These are phyloP conservation scores for Teunomyces atbi DNA, from an alignment of 805 yeast genomes.

Conservation along the genomic window DNA sequence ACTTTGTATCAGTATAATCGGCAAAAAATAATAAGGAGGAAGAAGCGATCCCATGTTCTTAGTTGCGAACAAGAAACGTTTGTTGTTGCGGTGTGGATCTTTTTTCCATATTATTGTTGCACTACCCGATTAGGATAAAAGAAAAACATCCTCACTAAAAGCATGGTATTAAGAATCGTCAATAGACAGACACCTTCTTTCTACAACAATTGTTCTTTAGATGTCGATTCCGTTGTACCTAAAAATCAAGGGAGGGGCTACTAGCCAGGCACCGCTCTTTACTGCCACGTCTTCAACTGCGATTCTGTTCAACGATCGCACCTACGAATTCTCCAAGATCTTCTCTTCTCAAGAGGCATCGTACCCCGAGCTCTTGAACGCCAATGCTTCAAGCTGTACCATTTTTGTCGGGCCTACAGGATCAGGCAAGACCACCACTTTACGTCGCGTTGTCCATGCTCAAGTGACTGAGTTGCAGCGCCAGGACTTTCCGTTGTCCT, in stretches of 20 bases:
- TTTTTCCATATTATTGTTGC: background rate
- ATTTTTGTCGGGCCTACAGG: slow-evolving; percentile 31
- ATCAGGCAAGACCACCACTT: slow-evolving; percentile 32
- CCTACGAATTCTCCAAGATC: slow-evolving; percentile 23
- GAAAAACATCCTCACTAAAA: slow-evolving; percentile 1
- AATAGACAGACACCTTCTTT: background rate
- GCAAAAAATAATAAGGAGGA: no score
- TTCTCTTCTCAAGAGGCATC: slow-evolving; percentile 6
- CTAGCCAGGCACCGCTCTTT: slow-evolving; percentile 9
- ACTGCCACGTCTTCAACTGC: slow-evolving; percentile 10
- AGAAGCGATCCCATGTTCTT: no score
- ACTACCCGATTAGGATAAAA: background rate
- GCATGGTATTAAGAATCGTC: background rate
- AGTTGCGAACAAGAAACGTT: no score
- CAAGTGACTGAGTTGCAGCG: slow-evolving; percentile 10
- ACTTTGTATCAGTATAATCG: no score
- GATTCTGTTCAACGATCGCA: slow-evolving; percentile 18
- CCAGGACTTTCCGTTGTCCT: slow-evolving; percentile 3
- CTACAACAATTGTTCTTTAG: background rate
- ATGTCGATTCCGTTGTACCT: slow-evolving; percentile 24
- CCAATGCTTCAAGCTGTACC: slow-evolving; percentile 11
- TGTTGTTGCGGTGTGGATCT: background rate
- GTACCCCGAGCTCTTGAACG: slow-evolving; percentile 10
- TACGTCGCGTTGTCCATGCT: slow-evolving; percentile 17
- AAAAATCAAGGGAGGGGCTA: slow-evolving; percentile 20